phyloP scores from a whole-genome alignment of 129 eudicot species.

The Ambrosia artemisiifolia region DNA sequence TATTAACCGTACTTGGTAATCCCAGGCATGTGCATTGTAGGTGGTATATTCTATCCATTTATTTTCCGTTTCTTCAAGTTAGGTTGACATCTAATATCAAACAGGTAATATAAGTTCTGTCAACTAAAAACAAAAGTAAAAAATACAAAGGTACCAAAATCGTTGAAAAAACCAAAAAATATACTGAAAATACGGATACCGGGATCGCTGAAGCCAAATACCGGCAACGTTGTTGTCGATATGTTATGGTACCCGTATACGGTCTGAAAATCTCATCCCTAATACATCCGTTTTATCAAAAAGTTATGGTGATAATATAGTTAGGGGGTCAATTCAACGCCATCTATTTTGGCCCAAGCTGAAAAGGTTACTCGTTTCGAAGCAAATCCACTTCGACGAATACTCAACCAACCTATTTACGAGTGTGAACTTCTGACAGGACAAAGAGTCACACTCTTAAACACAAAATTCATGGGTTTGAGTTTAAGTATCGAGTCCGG shows the following conservation, averaged over 20 bases:
- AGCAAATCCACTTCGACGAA: not conserved
- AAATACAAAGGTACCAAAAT: not conserved
- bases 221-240: no score
- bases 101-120: not conserved
- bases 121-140: not conserved
- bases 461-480: not conserved
- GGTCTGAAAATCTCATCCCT: no score
- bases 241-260: no score
- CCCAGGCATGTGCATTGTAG: not conserved
- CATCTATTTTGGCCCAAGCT: not conserved
- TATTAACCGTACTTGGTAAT: not conserved
- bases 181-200: no score
- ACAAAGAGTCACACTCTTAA: not conserved
- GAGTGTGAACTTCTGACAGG: not conserved
- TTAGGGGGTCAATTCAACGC: not conserved
- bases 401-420: no score
- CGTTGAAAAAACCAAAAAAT: no score
- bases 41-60: not conserved
- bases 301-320: not conserved
- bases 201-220: no score
- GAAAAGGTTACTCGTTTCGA: not conserved
- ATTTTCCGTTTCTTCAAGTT: not conserved
- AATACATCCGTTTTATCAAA: not conserved
- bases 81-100: not conserved
- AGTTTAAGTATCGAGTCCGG: not conserved